Base-by-base conservation (phyloP, 2,329 filamentous ascomycete genomes). In the Blastomyces parvus region DNA sequence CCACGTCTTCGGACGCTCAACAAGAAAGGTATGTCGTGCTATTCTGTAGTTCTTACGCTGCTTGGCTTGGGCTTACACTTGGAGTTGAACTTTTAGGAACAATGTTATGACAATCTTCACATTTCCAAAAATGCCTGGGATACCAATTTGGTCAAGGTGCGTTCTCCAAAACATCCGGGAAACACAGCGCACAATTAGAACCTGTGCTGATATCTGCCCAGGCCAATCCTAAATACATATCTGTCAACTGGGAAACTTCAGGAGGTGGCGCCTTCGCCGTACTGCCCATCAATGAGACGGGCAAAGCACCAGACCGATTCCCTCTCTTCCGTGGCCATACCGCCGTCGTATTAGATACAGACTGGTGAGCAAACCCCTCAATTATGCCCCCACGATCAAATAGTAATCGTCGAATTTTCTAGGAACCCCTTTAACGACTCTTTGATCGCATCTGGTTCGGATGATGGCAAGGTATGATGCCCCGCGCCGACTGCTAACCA, bases 81-180 rank as follows among this genome's bases (percentile, higher is more conserved):
- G 46, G 3, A 44, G 11, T 56, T 67, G 61, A 59, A 59, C 22
- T 44, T 25, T 25, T 64, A 87, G 85, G 94, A 99, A 77, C 90
- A 90, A 84, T 97, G 92, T 83, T 99, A 97, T 80, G 94, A 99
- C 79, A 97, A 97, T 78, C 82, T 99, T 70, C 90, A 91, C 76
- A 91, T 99, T 78, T 97, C 91, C 74, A 90, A 89, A 79, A 99
- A 99, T 86, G 94, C 94, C 63, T 99, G 94, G 94, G 94, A 99
- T 78, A 97, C 92, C 73, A 99, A 99, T 81, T 82, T 99, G 74
- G 85, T 97, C 80, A 97, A 97, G 88, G 91, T 95, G 76, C 83
- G 11, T 22, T 74, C 62, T 71, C 69, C 69, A 40, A 30, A 36
- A n/a, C 36, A n/a, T 25, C 40, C 8, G 70, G 73, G 64, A 74